Conservation (phyloP, 2,329 filamentous ascomycete genomes). For the Trichoderma hamatum region DNA sequence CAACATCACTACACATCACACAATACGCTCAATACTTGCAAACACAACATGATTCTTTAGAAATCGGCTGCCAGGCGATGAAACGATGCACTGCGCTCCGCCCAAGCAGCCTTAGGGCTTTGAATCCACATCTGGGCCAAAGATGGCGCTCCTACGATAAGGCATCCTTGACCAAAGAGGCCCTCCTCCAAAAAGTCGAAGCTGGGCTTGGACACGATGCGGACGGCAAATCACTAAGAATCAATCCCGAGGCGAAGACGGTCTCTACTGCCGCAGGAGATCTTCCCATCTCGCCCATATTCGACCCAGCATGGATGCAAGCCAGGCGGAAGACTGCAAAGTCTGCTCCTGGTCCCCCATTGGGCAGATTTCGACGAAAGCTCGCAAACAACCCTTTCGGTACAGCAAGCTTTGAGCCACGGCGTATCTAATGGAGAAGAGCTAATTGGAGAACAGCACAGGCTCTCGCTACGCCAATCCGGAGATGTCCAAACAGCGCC, state of each 20-base stretch:
- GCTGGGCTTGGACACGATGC: constrained; percentile 38
- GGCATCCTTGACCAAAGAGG: constrained; percentile 35
- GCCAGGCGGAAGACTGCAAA: constrained; percentile 49
- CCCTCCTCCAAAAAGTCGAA: constrained; percentile 39
- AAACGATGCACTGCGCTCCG: constrained; percentile 34
- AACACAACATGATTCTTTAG: constrained; percentile 31
- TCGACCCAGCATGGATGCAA: constrained; percentile 54
- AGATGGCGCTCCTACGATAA: constrained; percentile 43
- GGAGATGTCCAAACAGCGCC: constrained; percentile 56
- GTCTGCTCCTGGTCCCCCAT: constrained; percentile 37
- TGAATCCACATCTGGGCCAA: constrained; percentile 27
- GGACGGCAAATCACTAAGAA: constrained; percentile 37
- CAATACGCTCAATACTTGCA: background rate
- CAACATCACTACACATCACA: background rate
- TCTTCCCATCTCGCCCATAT: constrained; percentile 58
- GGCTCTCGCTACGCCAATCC: constrained; percentile 63
- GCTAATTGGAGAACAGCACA: constrained; percentile 52
- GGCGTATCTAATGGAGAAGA: background rate
- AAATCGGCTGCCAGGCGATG: constrained; percentile 33
- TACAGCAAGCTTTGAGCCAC: constrained; percentile 39
- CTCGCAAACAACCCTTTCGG: constrained; percentile 67
- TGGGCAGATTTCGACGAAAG: constrained; percentile 57
- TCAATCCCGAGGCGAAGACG: constrained; percentile 48
- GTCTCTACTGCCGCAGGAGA: constrained; percentile 50
- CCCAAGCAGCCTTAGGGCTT: constrained; percentile 25